These are phyloP conservation scores for Diatrype stigma DNA, from an alignment of 2,329 filamentous ascomycete species.

Conservation along the genomic window DNA sequence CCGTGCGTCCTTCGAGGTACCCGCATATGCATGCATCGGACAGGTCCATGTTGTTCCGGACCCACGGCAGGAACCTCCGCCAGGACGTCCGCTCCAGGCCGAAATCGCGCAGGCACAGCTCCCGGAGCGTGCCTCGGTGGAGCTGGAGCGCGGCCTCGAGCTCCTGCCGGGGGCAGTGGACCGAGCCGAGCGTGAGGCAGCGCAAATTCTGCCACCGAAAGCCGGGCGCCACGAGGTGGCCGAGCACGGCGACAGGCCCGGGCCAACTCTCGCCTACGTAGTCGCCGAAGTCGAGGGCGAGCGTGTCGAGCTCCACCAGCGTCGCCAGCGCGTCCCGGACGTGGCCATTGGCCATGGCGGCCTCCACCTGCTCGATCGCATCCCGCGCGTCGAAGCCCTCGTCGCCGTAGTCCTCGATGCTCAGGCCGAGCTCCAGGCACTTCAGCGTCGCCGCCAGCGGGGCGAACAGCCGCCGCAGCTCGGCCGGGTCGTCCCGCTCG, in stretches of 20 bases:
- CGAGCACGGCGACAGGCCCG: not conserved
- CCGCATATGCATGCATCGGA: not conserved
- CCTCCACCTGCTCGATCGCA: not conserved
- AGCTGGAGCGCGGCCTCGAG: not conserved
- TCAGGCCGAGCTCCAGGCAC: not conserved
- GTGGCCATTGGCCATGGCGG: not conserved
- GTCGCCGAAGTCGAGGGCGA: not conserved
- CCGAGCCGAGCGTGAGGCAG: not conserved
- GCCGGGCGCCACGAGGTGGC: not conserved
- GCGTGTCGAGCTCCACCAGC: not conserved
- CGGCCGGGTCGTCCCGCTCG: not conserved
- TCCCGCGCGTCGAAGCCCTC: no score
- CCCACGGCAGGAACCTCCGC: not conserved
- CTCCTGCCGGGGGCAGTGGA: not conserved
- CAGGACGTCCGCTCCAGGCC: not conserved
- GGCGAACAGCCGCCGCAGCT: not conserved
- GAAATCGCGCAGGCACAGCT: not conserved
- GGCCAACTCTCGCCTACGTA: not conserved
- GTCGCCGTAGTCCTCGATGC: not conserved
- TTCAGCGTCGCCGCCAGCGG: not conserved
- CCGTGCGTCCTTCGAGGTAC: not conserved
- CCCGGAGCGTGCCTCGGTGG: not conserved
- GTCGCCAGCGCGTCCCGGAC: not conserved
- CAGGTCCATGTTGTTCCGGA: not conserved
- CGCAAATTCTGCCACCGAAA: not conserved